Evolutionary conservation across 768 basidiomycete species (phyloP), one percentile per base, ranked within the genome.

Genomic region (Sporobolomyces phaffii): DNA sequence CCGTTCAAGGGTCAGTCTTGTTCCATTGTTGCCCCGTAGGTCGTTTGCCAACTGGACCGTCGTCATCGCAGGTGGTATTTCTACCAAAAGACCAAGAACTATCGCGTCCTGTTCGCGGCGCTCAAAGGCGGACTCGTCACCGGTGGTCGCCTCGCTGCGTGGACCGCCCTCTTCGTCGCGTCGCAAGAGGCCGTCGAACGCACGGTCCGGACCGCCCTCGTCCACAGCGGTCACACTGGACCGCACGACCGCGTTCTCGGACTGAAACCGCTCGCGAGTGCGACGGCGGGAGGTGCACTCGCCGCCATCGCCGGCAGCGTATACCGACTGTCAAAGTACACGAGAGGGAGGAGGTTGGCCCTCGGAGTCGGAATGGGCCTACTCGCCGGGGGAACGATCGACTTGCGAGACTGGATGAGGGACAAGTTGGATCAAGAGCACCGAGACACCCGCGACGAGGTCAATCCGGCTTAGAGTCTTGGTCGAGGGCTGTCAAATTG

Each of bases 21-120:
- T 26, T 20, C 9, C 10, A n/a, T 51, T 20, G 38, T 13, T 51
- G 20, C 41, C 26, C 4, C 26, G 9, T 28, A n/a, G n/a, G n/a
- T n/a, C n/a, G n/a, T n/a, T n/a, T n/a, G n/a, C n/a, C n/a, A n/a
- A n/a, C n/a, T n/a, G n/a, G n/a, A n/a, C n/a, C n/a, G n/a, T n/a
- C n/a, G 11, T 8, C 17, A 24, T 17, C n/a, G 17, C 41, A 69
- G 71, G 64, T 93, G 91, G 91, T 94, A 92, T 78, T 88, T 90
- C 73, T 93, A 94, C 84, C 88, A 90, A 77, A 93, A 93, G 81
- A 91, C 90, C 33, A 94, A 93, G 78, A 93, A 93, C 80, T 93
- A 92, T 81, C 81, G 84, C 72, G 84, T 91, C 72, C 82, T 90
- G 74, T 81, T 85, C 68, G 87, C 83, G 0, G 90, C 83, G 13